Evolutionary conservation across 2,329 filamentous ascomycete species (phyloP).

Genomic region (Metarhizium robertsii): DNA sequence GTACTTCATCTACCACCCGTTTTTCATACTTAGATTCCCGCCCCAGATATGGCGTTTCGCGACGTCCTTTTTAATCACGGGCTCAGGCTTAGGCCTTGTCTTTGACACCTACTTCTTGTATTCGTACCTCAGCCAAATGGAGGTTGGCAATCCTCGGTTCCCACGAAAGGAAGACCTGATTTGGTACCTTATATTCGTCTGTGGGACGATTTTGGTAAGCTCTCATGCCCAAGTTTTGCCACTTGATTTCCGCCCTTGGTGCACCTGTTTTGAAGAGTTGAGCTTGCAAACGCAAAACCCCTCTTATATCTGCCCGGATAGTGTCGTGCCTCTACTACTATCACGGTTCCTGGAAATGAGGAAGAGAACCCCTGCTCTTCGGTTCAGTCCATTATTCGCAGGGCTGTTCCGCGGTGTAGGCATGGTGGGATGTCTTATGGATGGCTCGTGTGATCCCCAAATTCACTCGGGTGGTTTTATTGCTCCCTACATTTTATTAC

Average conservation of each 20-base stretch:
- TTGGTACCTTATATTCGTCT: constrained; percentile 69
- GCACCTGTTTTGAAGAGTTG: background rate
- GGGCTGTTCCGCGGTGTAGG: constrained; percentile 57
- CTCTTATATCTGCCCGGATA: constrained; percentile 74
- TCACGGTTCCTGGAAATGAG: constrained; percentile 78
- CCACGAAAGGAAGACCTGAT: constrained; percentile 67
- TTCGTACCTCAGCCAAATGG: constrained; percentile 66
- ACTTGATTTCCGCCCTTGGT: constrained; percentile 7
- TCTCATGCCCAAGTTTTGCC: constrained; percentile 10
- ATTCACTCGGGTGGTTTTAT: constrained; percentile 49
- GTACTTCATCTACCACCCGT: constrained; percentile 43
- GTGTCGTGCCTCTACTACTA: constrained; percentile 55
- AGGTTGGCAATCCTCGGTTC: constrained; percentile 64
- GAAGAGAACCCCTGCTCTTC: constrained; percentile 66
- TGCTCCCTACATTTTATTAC: constrained; percentile 49
- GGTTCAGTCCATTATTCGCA: constrained; percentile 57
- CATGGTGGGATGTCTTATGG: constrained; percentile 68
- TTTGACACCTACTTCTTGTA: constrained; percentile 71
- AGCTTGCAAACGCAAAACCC: constrained; percentile 15
- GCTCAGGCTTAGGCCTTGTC: constrained; percentile 39
- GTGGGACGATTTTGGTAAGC: constrained; percentile 69
- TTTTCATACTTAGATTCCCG: constrained; percentile 40
- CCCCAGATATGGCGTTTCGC: constrained; percentile 34
- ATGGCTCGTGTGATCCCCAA: constrained; percentile 54
- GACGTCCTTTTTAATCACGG: constrained; percentile 33